Base-by-base conservation (phyloP, 2,329 filamentous ascomycete species). In the Metarhizium robertsii region DNA sequence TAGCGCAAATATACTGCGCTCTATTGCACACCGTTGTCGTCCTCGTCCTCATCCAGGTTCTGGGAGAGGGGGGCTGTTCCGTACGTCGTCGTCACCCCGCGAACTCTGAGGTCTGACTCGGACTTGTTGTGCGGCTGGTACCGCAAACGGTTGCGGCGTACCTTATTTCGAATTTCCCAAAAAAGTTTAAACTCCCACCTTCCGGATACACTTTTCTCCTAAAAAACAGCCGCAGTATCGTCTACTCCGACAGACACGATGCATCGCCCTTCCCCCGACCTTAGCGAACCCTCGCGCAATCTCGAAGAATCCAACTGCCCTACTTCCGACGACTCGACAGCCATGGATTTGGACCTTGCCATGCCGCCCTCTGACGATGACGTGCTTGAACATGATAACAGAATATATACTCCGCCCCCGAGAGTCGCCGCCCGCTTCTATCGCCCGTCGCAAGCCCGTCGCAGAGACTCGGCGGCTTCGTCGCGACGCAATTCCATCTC, bases 341-440 rank as follows among this genome's bases (percentile, higher is more conserved):
- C 65, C 52, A 61, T 66, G 56, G 66, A 71, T 53, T 53, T 74
- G 38, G 68, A 73, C 56, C 64, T 74, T 13, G 62, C 68, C 51
- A 70, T 73, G 71, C 69, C 71, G 18, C 69, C 71, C 13, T 57
- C 64, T 42, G 68, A 71, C 34, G 67, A 72, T 25, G 69, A 73
- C 43, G 65, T 66, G 18, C 62, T 68, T 29, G 70, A 70, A 10
- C 64, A 67, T 38, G 69, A 72, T 54, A 58, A 61, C 51, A 65
- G 67, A 55, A 69, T 71, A 54, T 73, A 81, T 65, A 81, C 84
- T 53, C 88, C 87, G 49, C 88, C 88, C 53, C 84, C 88, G 34
- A 86, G 85, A 65, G 86, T 92, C 65, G 87, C 87, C 62, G 87
- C 87, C 54, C 86, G 88, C 60, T 90, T 92, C 74, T 88, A 88